Conservation (phyloP, 2,329 filamentous ascomycete genomes). For the Botrytis fabae region DNA sequence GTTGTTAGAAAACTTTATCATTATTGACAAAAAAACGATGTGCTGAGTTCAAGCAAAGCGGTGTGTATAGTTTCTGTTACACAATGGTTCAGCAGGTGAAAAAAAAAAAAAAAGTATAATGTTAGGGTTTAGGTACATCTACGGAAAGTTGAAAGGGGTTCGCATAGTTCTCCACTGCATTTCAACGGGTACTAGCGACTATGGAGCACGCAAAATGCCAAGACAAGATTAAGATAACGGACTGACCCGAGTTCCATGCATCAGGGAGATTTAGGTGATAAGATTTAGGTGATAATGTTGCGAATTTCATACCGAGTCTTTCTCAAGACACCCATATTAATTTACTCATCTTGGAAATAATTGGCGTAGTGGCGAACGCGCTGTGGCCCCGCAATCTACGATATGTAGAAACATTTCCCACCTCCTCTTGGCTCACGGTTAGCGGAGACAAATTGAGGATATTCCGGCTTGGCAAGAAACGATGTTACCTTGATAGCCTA, state of each 20-base stretch:
- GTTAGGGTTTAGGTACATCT: neutral
- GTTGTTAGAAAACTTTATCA: neutral
- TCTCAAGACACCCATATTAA: neutral
- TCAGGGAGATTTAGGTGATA: constrained; percentile 10
- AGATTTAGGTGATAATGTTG: constrained; percentile 1
- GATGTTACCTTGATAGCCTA: constrained; percentile 6
- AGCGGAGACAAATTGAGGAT: constrained; percentile 1
- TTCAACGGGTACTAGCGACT: constrained; percentile 9
- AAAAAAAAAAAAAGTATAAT: neutral
- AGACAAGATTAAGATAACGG: constrained; percentile 7
- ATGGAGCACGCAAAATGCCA: constrained; percentile 11
- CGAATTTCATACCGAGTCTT: neutral
- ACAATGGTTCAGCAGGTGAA: constrained; percentile 8
- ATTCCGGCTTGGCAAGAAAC: constrained; percentile 15
- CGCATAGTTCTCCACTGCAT: constrained; percentile 17
- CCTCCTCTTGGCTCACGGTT: neutral
- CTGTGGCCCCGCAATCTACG: constrained; percentile 11
- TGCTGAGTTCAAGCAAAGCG: neutral
- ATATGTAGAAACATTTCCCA: constrained; percentile 8
- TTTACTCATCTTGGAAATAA: constrained; percentile 13
- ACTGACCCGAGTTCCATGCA: constrained; percentile 8
- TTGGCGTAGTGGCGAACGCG: constrained; percentile 3
- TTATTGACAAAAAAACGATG: constrained; percentile 11
- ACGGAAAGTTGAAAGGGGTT: constrained; percentile 9
- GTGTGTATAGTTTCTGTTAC: neutral